Conservation (phyloP, 306 rosid species). For the Dalbergia oliveri region DNA sequence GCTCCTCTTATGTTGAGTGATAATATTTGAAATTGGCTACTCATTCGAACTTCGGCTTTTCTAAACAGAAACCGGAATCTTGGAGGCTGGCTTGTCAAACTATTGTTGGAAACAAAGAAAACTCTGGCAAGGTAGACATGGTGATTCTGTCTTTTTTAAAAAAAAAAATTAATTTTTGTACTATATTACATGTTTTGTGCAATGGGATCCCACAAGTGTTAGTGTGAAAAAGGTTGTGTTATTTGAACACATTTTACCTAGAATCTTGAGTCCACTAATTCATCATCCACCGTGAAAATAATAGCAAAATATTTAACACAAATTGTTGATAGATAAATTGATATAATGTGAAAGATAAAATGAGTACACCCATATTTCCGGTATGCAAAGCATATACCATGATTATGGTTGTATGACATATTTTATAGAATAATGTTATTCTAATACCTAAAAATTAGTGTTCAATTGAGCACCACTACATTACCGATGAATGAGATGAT, state of each 20-base stretch:
- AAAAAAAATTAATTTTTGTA: background rate
- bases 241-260: too few relatives aligned
- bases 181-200: constrained; percentile 3
- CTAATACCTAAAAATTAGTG: too few relatives aligned
- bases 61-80: constrained; percentile 85
- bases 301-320: too few relatives aligned
- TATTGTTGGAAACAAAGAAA: constrained; percentile 91
- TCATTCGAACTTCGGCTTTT: constrained; percentile 23
- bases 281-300: too few relatives aligned
- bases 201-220: constrained; percentile 7
- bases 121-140: constrained; percentile 79
- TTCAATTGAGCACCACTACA: too few relatives aligned
- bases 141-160: too few relatives aligned
- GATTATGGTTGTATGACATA: background rate
- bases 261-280: too few relatives aligned
- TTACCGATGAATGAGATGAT: background rate
- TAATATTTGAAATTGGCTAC: constrained; percentile 25
- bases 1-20: background rate
- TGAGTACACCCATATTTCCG: too few relatives aligned
- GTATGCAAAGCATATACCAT: constrained; percentile 7
- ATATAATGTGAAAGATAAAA: too few relatives aligned
- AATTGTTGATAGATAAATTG: too few relatives aligned
- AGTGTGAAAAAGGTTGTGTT: background rate
- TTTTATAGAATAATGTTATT: too few relatives aligned
- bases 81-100: constrained; percentile 99